Percentiles rank a stretch among this genome's conserved stretches.
Evolutionary conservation across 768 basidiomycete genomes (phyloP).

Genomic region (Termitomyces sp.): DNA sequence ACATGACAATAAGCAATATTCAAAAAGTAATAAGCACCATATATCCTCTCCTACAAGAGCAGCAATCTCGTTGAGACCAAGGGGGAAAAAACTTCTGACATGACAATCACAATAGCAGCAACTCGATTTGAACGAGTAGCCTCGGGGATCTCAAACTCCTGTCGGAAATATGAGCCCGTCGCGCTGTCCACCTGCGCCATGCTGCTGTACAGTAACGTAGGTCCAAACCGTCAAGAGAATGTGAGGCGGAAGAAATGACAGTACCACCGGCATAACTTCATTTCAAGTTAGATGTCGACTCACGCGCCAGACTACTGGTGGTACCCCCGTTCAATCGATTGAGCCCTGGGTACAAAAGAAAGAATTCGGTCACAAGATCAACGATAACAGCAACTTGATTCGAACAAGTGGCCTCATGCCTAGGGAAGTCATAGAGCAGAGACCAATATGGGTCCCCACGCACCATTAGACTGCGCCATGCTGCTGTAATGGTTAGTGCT

Average conservation of each 20-base stretch:
- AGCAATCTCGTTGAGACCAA: too few species aligned
- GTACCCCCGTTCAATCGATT: too few species aligned
- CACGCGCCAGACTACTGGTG: too few species aligned
- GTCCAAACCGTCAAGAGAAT: not conserved
- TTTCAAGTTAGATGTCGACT: too few species aligned
- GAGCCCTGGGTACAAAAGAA: not conserved
- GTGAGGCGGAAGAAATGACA: not conserved
- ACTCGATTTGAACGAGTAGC: constrained; percentile 5
- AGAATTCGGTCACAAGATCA: not conserved
- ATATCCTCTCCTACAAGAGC: too few species aligned
- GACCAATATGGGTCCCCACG: too few species aligned
- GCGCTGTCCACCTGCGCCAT: not conserved
- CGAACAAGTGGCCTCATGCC: not conserved
- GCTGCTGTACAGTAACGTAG: not conserved
- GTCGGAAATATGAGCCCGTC: not conserved
- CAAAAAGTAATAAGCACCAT: too few species aligned
- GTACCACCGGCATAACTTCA: too few species aligned
- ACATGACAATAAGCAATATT: too few species aligned
- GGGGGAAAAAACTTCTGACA: not conserved
- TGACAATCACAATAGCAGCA: not conserved
- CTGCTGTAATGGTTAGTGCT: not conserved
- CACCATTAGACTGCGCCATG: not conserved
- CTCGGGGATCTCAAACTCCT: not conserved
- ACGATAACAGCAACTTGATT: not conserved
- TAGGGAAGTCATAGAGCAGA: too few species aligned